phyloP scores from a whole-genome alignment of 768 basidiomycete species.

The Collybiopsis confluens region DNA sequence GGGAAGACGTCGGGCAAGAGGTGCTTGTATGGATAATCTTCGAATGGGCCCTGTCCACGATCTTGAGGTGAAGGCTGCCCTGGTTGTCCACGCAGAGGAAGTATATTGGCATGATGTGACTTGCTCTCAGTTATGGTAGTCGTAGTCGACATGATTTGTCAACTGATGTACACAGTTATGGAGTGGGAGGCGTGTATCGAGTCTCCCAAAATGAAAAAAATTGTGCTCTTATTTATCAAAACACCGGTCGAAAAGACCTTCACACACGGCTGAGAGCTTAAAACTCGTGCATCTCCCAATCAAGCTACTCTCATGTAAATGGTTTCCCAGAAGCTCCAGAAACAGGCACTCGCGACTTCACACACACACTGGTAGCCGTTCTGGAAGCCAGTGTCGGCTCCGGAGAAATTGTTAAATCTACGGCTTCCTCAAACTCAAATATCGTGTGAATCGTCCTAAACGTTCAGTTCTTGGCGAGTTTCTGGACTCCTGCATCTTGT shows the following conservation, averaged over 20 bases:
- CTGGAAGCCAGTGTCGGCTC: too few species aligned
- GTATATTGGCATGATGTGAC: background rate
- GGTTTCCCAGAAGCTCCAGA: background rate
- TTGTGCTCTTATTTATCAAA: background rate
- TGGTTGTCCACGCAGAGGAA: conserved; percentile 1
- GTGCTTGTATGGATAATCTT: conserved; percentile 43
- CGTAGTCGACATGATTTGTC: background rate
- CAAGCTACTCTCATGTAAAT: background rate
- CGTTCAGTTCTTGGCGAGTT: too few species aligned
- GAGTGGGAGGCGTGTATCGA: background rate
- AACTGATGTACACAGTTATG: too few species aligned
- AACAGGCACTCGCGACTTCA: too few species aligned
- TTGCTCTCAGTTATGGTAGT: background rate
- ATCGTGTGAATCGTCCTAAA: too few species aligned
- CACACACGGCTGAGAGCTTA: background rate
- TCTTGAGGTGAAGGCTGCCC: conserved; percentile 13
- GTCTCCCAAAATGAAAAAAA: background rate
- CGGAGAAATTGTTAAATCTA: too few species aligned
- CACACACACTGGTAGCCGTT: too few species aligned
- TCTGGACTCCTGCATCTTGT: too few species aligned
- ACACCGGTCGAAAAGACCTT: background rate
- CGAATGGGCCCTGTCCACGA: conserved; percentile 15
- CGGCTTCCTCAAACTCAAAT: too few species aligned
- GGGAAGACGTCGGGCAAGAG: conserved; percentile 45
- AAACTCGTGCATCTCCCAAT: background rate